Evolutionary conservation across 2,329 filamentous ascomycete species (phyloP), one percentile per base, ranked within the genome.

Genomic region (Drechslerella stenobrocha): DNA sequence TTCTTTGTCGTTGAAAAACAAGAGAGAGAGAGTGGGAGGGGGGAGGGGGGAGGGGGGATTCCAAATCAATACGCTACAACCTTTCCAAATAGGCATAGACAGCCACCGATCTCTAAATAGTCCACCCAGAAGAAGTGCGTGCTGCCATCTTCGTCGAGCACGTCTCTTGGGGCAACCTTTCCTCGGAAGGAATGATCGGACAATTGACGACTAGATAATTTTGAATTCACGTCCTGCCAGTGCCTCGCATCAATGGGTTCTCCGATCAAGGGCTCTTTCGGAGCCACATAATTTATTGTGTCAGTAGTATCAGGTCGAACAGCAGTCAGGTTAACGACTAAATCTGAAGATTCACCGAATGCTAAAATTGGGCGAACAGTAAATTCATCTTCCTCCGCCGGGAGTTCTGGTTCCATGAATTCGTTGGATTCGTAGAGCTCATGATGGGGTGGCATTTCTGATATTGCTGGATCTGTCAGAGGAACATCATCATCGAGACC

Each of bases 61-160:
- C n/a, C n/a, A n/a, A n/a, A n/a, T n/a, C n/a, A 90, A 85, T 22
- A 5, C 15, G 34, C 34, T 37, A 37, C 34, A 5, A 96, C 92
- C 75, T 98, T 98, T 70, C 93, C 93, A 74, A 98, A 97, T 8
- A 98, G 82, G 76, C 90, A 97, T 7, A 98, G 80, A 72, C 86
- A 93, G 64, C 92, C 92, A 73, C 91, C 90, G 75, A 96, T 80
- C 75, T 98, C 93, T 0, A 87, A 90, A 74, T 96, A 98, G 77
- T 98, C 93, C 5, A 89, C 87, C 93, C 93, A 98, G 79, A 96
- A 98, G 79, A 98, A 90, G 72, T 87, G 87, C 26, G 98, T 80
- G 72, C 88, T 95, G 32, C 92, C 93, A 74, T 98, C 91, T 70
- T 89, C 85, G 76, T 97, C 92, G n/a, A 95, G 78, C n/a, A 89